Conservation (phyloP, 164 flowering plant species). For the Amborella trichopoda region DNA sequence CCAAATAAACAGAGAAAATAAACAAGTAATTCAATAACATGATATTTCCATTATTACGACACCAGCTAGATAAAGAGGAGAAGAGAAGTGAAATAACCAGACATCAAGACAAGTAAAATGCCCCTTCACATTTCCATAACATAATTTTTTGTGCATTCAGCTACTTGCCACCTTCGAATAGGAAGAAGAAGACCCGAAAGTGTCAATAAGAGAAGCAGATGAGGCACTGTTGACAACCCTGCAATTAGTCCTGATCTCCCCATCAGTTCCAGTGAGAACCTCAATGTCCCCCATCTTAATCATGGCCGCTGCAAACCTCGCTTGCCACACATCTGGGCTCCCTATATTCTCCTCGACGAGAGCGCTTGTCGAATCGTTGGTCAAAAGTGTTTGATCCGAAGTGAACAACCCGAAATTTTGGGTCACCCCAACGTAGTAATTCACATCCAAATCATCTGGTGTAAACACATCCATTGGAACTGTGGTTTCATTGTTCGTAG, state of each 20-base stretch:
- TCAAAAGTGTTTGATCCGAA: slow-evolving; percentile 14
- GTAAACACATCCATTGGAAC: slow-evolving; percentile 6
- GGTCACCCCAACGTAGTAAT: slow-evolving; percentile 6
- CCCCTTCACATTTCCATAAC: too few species aligned
- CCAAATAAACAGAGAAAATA: too few species aligned
- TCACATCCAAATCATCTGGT: slow-evolving; percentile 9
- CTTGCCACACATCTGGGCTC: neutral
- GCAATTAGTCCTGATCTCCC: slow-evolving; percentile 13
- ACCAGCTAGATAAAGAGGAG: too few species aligned
- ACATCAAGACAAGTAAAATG: too few species aligned
- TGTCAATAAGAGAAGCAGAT: neutral
- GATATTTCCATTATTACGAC: too few species aligned
- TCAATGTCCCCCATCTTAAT: slow-evolving; percentile 11
- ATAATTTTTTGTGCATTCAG: too few species aligned
- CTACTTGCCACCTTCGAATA: too few species aligned
- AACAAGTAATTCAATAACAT: too few species aligned
- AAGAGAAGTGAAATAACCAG: too few species aligned
- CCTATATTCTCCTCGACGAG: neutral
- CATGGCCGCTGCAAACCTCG: slow-evolving; percentile 8
- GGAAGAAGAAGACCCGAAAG: neutral
- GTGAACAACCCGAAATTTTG: slow-evolving; percentile 8
- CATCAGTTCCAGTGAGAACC: slow-evolving; percentile 6
- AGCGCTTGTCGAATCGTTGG: neutral
- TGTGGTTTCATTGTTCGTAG: neutral
- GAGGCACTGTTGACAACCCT: neutral